Percentiles rank a stretch among this genome's conserved stretches.
Conservation (phyloP, 176 grass and related monocot genomes). For the Bolboschoenus planiculmis region DNA sequence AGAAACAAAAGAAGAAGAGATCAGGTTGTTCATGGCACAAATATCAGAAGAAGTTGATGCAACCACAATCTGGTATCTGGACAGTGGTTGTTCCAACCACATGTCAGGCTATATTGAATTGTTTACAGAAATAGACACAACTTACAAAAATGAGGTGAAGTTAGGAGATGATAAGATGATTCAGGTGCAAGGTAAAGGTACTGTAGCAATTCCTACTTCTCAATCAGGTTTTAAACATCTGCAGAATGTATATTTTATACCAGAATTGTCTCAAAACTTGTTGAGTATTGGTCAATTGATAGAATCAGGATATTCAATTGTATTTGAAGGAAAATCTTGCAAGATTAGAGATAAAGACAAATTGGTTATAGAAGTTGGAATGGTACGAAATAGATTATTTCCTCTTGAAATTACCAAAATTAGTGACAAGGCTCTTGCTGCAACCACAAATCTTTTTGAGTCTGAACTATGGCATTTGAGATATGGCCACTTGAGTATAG, state of each 20-base stretch:
- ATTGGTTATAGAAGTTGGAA: neutral
- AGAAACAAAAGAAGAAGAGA: neutral
- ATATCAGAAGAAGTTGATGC: neutral
- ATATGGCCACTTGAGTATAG: neutral
- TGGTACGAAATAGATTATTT: neutral
- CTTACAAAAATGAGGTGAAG: no score
- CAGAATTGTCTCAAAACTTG: no score
- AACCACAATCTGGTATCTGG: no score
- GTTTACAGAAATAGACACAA: no score
- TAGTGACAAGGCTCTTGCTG: neutral
- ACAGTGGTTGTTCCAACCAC: no score
- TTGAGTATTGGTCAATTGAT: no score
- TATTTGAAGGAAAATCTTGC: neutral
- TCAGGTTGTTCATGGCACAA: neutral
- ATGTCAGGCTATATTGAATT: no score
- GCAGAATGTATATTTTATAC: no score
- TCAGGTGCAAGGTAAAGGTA: no score
- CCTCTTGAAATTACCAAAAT: neutral
- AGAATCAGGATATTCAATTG: neutral
- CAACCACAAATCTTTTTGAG: neutral
- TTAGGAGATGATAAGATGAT: no score
- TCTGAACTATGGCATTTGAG: neutral
- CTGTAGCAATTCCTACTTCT: no score
- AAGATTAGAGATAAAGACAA: neutral
- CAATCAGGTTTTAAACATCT: no score